These are phyloP conservation scores for Camellia japonica DNA, from an alignment of 148 eudicot genomes.

Conservation along the genomic window DNA sequence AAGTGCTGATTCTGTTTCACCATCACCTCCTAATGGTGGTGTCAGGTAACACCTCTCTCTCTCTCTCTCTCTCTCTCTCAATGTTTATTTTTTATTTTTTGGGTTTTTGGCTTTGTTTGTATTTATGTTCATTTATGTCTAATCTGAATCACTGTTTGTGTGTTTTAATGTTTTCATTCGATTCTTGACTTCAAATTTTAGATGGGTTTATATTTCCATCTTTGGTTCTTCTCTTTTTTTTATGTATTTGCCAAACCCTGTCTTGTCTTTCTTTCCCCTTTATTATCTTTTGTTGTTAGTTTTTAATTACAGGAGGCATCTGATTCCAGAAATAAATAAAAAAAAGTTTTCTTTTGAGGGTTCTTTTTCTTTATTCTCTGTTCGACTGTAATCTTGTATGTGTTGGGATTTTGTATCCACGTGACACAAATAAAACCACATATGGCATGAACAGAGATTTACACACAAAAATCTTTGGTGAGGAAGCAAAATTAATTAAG, in stretches of 20 bases:
- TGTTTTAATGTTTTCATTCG: neutral
- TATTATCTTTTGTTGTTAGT: neutral
- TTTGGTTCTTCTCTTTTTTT: neutral
- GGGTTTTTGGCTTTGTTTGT: neutral
- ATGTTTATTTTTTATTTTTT: neutral
- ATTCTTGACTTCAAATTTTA: neutral
- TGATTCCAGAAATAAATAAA: slow-evolving; percentile 3
- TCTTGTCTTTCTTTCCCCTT: neutral
- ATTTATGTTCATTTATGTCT: neutral
- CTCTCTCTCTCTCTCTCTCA: too few species aligned
- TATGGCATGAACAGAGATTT: neutral
- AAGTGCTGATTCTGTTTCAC: slow-evolving; percentile 62
- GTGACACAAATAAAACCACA: neutral
- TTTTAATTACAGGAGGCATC: neutral
- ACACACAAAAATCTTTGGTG: neutral
- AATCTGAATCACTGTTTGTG: too few species aligned
- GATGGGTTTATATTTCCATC: neutral
- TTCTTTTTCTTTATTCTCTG: slow-evolving; percentile 9
- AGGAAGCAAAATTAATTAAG: neutral
- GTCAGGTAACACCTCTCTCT: slow-evolving; percentile 29
- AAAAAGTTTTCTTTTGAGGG: slow-evolving; percentile 2
- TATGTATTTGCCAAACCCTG: neutral
- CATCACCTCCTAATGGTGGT: slow-evolving; percentile 36
- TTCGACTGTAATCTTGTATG: neutral
- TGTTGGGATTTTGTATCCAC: neutral